Conservation (phyloP, 768 basidiomycete genomes). For the Lepiota venenata region DNA sequence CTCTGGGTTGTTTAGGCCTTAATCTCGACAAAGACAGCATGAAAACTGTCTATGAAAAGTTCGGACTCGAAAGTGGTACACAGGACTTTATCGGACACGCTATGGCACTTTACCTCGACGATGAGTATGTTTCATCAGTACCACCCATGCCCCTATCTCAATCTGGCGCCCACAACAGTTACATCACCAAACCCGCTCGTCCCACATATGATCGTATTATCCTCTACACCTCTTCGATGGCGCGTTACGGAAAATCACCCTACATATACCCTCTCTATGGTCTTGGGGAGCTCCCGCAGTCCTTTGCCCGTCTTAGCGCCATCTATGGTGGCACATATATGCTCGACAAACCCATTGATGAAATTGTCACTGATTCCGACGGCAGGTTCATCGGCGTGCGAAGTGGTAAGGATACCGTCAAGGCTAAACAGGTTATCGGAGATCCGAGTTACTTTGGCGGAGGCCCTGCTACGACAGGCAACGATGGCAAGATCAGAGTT, state of each 20-base stretch:
- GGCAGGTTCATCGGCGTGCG: conserved; percentile 95
- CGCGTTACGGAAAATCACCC: conserved; percentile 97
- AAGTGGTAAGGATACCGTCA: conserved; percentile 87
- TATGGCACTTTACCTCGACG: conserved; percentile 97
- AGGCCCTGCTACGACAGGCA: conserved; percentile 46
- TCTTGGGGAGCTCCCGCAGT: conserved; percentile 97
- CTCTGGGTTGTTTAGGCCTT: conserved; percentile 49
- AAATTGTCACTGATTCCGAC: conserved; percentile 79
- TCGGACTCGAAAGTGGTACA: conserved; percentile 94
- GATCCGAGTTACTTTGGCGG: conserved; percentile 94
- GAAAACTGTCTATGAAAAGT: conserved; percentile 95
- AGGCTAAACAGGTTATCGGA: conserved; percentile 96
- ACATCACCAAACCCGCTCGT: conserved; percentile 89
- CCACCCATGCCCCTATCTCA: neutral
- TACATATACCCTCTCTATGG: conserved; percentile 99
- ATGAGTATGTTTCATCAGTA: conserved; percentile 65
- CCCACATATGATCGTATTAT: conserved; percentile 92
- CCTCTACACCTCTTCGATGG: conserved; percentile 98
- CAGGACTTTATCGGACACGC: conserved; percentile 99
- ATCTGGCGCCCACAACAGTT: conserved; percentile 45
- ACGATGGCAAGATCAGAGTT: conserved; percentile 78
- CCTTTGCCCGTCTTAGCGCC: conserved; percentile 95
- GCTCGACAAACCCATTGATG: conserved; percentile 93
- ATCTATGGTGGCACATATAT: conserved; percentile 99
- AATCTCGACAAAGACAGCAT: conserved; percentile 89